Base-by-base conservation (phyloP, 1,284 basidiomycete genomes). In the Irpex lacteus region DNA sequence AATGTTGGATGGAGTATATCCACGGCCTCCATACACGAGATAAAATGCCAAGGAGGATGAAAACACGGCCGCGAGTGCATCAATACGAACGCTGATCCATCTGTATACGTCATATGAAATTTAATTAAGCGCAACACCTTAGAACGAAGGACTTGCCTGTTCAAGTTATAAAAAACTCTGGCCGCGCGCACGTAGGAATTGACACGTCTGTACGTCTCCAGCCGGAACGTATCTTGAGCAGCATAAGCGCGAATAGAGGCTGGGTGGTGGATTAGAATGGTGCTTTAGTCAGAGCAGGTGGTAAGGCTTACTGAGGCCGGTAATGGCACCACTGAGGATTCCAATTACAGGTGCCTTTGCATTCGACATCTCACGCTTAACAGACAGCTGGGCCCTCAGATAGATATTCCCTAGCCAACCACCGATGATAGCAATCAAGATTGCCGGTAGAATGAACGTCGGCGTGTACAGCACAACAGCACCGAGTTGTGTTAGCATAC, bases 341-440 rank as follows among this genome's bases (percentile, higher is more conserved):
- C 83, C 86, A 63, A 90, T 79, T 7, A 91, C 81, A 0, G 89
- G 89, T 1, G 85, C 78, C 64, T 81, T 82, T 6, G 86, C 82
- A 71, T 87, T 89, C 32, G 82, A 84, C 85, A 87, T 86, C 70
- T 89, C 85, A 15, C 87, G 81, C 70, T 92, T 93, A 57, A 91
- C 87, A 13, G 86, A 84, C 9, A 92, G 78, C 72, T 92, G 90
- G n/a, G 86, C 86, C 67, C 84, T 84, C 70, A 92, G 88, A 67
- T 86, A 87, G n/a, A 85, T 71, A 54, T 75, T 71, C 9, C 76
- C 83, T 21, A 80, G 72, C 68, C 77, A 72, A 18, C 73, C 78
- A 26, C 84, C 84, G 4, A 83, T n/a, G 2, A 75, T 69, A 4
- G 77, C 78, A 36, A 86, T 76, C 54, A 71, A 18, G 6, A 76